Evolutionary conservation across 768 basidiomycete species (phyloP).

Genomic region (Suillus placidus): DNA sequence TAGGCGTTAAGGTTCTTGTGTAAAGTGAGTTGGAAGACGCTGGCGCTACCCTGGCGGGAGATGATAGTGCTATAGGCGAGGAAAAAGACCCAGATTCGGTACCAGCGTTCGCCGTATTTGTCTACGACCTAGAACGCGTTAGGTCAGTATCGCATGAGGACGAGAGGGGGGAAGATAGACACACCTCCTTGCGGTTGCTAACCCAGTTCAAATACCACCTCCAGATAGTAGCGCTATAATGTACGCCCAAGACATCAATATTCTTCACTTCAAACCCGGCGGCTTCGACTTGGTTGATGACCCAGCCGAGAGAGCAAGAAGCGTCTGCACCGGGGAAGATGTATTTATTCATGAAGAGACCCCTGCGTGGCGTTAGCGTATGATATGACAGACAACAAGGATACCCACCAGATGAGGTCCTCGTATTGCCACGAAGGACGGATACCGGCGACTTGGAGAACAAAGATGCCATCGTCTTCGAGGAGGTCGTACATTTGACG

Average conservation of each 20-base stretch:
- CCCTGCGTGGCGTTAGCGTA: constrained; percentile 50
- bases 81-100: constrained; percentile 96
- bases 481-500: constrained; percentile 90
- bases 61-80: constrained; percentile 89
- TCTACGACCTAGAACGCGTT: constrained; percentile 22
- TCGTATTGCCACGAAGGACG: constrained; percentile 98
- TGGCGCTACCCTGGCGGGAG: constrained; percentile 84
- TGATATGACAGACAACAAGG: neutral
- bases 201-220: constrained; percentile 99
- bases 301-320: constrained; percentile 94
- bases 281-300: constrained; percentile 80
- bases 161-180: neutral
- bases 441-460: constrained; percentile 97
- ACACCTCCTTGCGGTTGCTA: constrained; percentile 82
- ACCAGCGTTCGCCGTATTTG: constrained; percentile 51
- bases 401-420: constrained; percentile 85
- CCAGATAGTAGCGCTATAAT: constrained; percentile 90
- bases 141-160: neutral
- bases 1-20: constrained; percentile 99
- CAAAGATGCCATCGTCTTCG: constrained; percentile 92
- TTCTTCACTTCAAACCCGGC: constrained; percentile 98
- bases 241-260: constrained; percentile 94
- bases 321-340: constrained; percentile 99
- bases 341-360: constrained; percentile 97
- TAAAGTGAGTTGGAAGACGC: constrained; percentile 95